A percentile compares a stretch with the other conserved stretches of the same genome.
Conservation (phyloP, 2,329 filamentous ascomycete genomes). For the Fusarium sp. region DNA sequence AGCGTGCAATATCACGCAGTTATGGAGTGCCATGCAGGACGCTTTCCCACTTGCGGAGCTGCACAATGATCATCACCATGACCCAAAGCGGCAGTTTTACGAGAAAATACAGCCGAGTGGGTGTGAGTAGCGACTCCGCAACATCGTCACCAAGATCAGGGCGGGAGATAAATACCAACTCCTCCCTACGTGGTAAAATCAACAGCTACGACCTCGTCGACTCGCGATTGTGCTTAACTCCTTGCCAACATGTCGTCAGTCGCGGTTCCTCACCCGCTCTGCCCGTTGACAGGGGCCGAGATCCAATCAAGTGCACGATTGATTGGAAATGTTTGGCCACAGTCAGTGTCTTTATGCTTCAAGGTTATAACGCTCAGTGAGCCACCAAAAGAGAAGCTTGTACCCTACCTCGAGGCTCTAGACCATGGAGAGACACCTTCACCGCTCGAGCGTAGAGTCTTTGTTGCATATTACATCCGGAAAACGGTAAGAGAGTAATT, state of each 20-base stretch:
- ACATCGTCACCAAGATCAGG: not conserved
- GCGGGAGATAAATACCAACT: conserved; percentile 17
- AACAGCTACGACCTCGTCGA: not conserved
- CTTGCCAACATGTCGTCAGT: not conserved
- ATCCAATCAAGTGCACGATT: conserved; percentile 31
- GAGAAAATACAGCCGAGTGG: conserved; percentile 19
- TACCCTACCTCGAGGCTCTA: conserved; percentile 22
- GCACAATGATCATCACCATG: not conserved
- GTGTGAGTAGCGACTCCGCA: not conserved
- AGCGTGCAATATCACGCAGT: not conserved
- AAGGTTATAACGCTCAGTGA: conserved; percentile 39
- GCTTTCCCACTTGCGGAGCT: conserved; percentile 8
- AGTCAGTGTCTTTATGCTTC: conserved; percentile 28
- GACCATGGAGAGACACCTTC: conserved; percentile 12
- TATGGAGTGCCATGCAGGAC: not conserved
- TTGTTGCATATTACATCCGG: conserved; percentile 36
- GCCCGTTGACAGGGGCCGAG: conserved; percentile 29
- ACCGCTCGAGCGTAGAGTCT: conserved; percentile 25
- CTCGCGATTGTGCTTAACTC: accelerated
- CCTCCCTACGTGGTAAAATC: not conserved
- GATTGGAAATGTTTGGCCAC: conserved; percentile 26
- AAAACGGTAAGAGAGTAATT: conserved; percentile 12
- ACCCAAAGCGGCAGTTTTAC: conserved; percentile 20
- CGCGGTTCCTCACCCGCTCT: conserved; percentile 22
- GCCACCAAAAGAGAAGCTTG: conserved; percentile 30